A percentile compares a stretch with the other conserved stretches of the same genome.
phyloP scores from a whole-genome alignment of 352 stramenopile species.

The Thalassiosira mediterranea region DNA sequence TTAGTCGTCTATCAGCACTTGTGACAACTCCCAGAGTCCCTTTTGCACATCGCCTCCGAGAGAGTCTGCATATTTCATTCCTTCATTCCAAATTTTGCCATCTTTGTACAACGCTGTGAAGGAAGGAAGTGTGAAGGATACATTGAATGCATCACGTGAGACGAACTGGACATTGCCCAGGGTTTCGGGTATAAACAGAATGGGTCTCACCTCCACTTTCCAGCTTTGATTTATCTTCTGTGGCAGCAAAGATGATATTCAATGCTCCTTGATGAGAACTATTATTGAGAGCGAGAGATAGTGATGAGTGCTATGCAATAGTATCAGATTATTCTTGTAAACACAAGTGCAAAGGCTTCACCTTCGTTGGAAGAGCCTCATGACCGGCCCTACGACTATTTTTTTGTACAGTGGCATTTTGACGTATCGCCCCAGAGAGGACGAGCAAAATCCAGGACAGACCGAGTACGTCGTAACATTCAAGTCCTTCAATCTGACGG shows the following conservation, averaged over 20 bases:
- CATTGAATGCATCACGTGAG: no score
- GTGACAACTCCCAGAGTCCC: constrained; percentile 50
- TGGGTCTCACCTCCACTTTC: no score
- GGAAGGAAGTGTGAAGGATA: no score
- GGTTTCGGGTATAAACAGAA: no score
- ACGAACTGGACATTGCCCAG: no score
- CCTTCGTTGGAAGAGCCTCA: constrained; percentile 54
- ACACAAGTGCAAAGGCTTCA: no score
- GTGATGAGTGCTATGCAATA: no score
- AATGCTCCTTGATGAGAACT: constrained; percentile 41
- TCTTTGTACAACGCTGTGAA: constrained; percentile 50
- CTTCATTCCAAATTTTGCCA: constrained; percentile 38
- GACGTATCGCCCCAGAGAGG: constrained; percentile 38
- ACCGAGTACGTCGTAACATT: constrained; percentile 50
- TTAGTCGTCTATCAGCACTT: constrained; percentile 38
- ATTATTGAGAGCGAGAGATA: no score
- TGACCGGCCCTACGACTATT: constrained; percentile 24
- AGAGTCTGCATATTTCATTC: constrained; percentile 14
- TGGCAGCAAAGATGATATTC: constrained; percentile 48
- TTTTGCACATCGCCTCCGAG: constrained; percentile 33
- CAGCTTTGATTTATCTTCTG: constrained; percentile 44
- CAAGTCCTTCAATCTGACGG: constrained; percentile 22
- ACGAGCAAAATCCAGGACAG: constrained; percentile 51
- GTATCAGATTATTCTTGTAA: no score
- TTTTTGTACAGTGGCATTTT: constrained; percentile 38